These are phyloP conservation scores for Colletotrichum nymphaeae DNA, from an alignment of 2,329 filamentous ascomycete species.

Conservation along the genomic window DNA sequence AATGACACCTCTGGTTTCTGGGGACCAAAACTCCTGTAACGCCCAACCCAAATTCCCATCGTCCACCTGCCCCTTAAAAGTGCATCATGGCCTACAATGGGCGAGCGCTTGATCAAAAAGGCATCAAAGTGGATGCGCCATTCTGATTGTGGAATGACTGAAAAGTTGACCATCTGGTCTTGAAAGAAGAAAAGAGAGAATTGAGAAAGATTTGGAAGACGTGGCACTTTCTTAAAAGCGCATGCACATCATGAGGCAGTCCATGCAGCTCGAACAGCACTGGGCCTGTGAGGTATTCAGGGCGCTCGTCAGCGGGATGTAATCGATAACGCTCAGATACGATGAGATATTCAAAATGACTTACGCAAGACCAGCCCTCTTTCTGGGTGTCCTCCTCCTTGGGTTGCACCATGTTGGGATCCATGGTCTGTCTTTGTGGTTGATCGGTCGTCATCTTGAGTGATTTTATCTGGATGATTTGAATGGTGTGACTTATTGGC, in stretches of 20 bases:
- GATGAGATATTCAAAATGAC: not conserved
- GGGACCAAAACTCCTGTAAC: not conserved
- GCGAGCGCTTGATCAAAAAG: not conserved
- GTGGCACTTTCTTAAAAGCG: not conserved
- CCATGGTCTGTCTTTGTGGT: constrained; percentile 5
- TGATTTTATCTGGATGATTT: not conserved
- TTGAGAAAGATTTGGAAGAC: not conserved
- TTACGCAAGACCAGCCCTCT: constrained; percentile 2
- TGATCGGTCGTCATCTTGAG: constrained; percentile 1
- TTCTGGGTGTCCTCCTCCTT: not conserved
- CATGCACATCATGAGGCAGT: constrained; percentile 7
- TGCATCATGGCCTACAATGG: not conserved
- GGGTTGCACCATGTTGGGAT: not conserved
- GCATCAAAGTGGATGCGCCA: not conserved
- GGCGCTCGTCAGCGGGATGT: not conserved
- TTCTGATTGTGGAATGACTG: not conserved
- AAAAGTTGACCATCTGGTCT: not conserved
- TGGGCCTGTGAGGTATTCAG: not conserved
- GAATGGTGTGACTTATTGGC: not conserved
- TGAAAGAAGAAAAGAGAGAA: not conserved
- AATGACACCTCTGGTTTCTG: not conserved
- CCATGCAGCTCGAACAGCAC: constrained; percentile 13
- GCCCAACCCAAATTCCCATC: not conserved
- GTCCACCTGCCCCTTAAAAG: too few species aligned
- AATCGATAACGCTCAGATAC: not conserved